Evolutionary conservation across 257 asterid genomes (phyloP).

Genomic region (Capsicum chinense): DNA sequence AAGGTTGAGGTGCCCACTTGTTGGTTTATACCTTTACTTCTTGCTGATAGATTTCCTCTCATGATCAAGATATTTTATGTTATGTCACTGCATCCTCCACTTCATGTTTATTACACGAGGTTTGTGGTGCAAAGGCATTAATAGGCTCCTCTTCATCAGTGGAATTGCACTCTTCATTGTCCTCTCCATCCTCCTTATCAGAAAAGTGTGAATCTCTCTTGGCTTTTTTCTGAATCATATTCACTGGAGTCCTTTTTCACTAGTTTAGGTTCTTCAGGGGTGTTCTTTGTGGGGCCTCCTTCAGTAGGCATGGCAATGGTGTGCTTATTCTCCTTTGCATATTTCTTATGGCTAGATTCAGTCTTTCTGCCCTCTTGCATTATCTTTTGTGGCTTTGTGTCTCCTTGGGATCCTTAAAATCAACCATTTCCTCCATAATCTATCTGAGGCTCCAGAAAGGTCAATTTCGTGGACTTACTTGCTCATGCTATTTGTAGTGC

Average conservation of each 20-base stretch:
- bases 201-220: background rate
- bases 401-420: background rate
- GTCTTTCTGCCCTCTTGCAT: background rate
- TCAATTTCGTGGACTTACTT: background rate
- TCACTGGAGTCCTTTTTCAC: background rate
- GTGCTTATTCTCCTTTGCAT: background rate
- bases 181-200: background rate
- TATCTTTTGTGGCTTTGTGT: background rate
- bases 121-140: background rate
- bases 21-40: no score
- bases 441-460: background rate
- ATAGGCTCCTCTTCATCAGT: background rate
- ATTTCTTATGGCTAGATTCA: constrained; percentile 6
- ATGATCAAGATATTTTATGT: no score
- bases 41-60: no score
- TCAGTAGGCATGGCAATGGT: background rate
- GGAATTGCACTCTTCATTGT: constrained; percentile 8
- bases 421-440: background rate
- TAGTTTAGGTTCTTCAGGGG: background rate
- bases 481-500: background rate
- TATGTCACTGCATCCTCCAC: background rate
- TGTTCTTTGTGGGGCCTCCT: background rate
- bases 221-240: background rate
- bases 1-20: no score
- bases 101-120: background rate